Percentiles rank a stretch among this genome's conserved stretches.
These are phyloP conservation scores for Nicotiana obtusifolia DNA, from an alignment of 257 asterid genomes.

Conservation along the genomic window DNA sequence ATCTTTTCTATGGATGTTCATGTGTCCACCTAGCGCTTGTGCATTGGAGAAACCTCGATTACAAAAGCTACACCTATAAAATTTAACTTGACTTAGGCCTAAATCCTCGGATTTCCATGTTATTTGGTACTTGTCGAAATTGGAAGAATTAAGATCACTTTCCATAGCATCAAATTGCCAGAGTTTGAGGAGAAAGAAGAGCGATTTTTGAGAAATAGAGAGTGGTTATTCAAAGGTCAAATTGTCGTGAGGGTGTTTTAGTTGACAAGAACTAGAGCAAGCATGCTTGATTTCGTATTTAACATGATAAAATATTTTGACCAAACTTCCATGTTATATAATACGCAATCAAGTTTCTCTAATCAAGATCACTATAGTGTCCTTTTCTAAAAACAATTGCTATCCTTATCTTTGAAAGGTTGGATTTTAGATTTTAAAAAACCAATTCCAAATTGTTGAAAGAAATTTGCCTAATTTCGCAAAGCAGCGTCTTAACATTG, in stretches of 20 bases:
- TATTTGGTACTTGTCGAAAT: constrained; percentile 14
- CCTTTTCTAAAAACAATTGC: background rate
- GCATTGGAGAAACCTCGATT: constrained; percentile 65
- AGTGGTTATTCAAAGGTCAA: constrained; percentile 32
- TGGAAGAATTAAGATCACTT: constrained; percentile 23
- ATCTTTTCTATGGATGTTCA: constrained; percentile 73
- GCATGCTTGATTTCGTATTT: constrained; percentile 41
- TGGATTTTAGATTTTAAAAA: background rate
- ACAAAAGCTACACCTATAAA: constrained; percentile 55
- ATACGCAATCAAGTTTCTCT: constrained; percentile 10
- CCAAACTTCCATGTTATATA: background rate
- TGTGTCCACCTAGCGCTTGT: constrained; percentile 78
- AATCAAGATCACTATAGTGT: constrained; percentile 17
- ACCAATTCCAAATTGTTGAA: no score
- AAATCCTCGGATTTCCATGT: constrained; percentile 10
- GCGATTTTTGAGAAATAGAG: background rate
- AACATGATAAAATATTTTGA: constrained; percentile 14
- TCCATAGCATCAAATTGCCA: constrained; percentile 22
- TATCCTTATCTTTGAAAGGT: background rate
- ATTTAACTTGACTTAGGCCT: constrained; percentile 22
- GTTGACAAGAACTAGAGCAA: constrained; percentile 18
- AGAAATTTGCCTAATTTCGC: no score
- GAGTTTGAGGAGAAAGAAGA: background rate
- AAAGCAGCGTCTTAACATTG: no score
- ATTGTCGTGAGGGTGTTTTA: constrained; percentile 8